Evolutionary conservation across 805 yeast species (phyloP).

Genomic region (Kregervanrija pseudodelftensis): DNA sequence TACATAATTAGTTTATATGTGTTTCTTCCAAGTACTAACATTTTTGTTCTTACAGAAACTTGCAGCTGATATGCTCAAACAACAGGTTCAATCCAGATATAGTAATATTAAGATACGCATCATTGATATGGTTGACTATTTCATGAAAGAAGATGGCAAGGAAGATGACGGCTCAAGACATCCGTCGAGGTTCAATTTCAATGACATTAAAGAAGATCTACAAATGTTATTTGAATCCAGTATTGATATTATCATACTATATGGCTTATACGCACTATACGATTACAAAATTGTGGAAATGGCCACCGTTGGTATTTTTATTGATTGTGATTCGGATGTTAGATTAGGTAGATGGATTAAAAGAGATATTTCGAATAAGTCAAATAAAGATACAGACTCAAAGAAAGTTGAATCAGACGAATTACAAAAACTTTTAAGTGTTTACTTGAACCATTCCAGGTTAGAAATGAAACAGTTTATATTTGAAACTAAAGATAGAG

Average conservation of each 20-base stretch:
- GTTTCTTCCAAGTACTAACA: not conserved
- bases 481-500: slow-evolving; percentile 59
- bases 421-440: slow-evolving; percentile 32
- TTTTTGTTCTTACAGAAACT: slow-evolving; percentile 13
- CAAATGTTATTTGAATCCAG: slow-evolving; percentile 4
- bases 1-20: not conserved
- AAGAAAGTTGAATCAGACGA: slow-evolving; percentile 8
- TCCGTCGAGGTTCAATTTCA: slow-evolving; percentile 39
- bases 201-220: slow-evolving; percentile 16
- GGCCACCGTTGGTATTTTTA: slow-evolving; percentile 62
- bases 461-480: slow-evolving; percentile 64
- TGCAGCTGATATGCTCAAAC: slow-evolving; percentile 17
- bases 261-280: slow-evolving; percentile 77
- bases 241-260: slow-evolving; percentile 41
- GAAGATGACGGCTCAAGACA: slow-evolving; percentile 8
- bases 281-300: slow-evolving; percentile 46
- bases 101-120: slow-evolving; percentile 10
- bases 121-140: slow-evolving; percentile 21
- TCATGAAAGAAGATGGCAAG: not conserved
- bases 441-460: slow-evolving; percentile 50
- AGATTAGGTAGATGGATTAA: slow-evolving; percentile 74
- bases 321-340: slow-evolving; percentile 82
- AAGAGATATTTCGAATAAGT: slow-evolving; percentile 19
- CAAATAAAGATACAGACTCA: not conserved
- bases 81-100: slow-evolving; percentile 18